Percentiles rank a stretch among this genome's conserved stretches.
These are phyloP conservation scores for Globisporangium paroecandrum DNA, from an alignment of 352 stramenopile species.

Conservation along the genomic window DNA sequence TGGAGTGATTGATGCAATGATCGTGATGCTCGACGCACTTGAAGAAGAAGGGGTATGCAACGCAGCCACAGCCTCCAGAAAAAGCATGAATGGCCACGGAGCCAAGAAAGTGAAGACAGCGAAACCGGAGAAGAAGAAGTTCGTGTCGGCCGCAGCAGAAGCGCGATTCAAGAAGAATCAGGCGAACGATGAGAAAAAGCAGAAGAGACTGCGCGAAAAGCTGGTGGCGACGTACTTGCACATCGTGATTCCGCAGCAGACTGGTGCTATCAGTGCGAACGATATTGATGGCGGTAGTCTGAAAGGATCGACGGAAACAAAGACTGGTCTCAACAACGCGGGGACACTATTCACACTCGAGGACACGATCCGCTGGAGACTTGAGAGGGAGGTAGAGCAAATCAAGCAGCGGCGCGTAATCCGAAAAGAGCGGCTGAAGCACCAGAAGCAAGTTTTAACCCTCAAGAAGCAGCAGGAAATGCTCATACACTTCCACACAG, in stretches of 20 bases:
- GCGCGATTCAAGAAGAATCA: constrained; percentile 44
- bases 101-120: constrained; percentile 12
- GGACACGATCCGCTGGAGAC: constrained; percentile 43
- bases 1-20: constrained; percentile 43
- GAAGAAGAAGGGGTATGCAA: constrained; percentile 17
- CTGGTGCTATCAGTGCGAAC: not conserved
- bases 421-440: constrained; percentile 31
- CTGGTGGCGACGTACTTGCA: constrained; percentile 38
- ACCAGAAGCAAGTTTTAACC: constrained; percentile 39
- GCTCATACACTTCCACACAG: constrained; percentile 39
- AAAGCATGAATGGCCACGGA: constrained; percentile 15
- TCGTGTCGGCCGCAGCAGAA: constrained; percentile 50
- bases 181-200: constrained; percentile 35
- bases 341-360: constrained; percentile 50
- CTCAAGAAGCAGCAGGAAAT: constrained; percentile 43
- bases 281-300: not conserved
- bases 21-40: constrained; percentile 33
- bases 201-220: constrained; percentile 34
- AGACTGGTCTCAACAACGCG: constrained; percentile 11
- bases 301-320: not conserved
- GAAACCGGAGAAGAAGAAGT: constrained; percentile 29
- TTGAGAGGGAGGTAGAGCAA: constrained; percentile 40
- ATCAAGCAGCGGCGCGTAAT: constrained; percentile 35
- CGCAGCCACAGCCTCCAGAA: not conserved
- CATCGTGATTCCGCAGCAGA: constrained; percentile 26